Evolutionary conservation across 129 eudicot genomes (phyloP).

Genomic region (Apium graveolens): DNA sequence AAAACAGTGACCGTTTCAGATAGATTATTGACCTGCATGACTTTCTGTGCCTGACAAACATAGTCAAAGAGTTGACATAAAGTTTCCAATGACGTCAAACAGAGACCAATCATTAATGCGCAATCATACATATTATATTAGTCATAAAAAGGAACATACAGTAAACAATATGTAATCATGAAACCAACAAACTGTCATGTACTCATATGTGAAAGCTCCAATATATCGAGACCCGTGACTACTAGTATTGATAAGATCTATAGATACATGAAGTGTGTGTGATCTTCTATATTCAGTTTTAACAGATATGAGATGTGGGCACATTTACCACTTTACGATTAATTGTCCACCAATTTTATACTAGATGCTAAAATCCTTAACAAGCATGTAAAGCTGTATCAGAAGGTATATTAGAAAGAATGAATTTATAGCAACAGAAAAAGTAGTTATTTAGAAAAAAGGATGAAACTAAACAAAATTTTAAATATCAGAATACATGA

Average conservation of each 20-base stretch:
- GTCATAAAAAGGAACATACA: background rate
- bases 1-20: constrained; percentile 70
- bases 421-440: background rate
- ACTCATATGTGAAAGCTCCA: background rate
- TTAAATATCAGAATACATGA: background rate
- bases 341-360: background rate
- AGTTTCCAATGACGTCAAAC: background rate
- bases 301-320: background rate
- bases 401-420: background rate
- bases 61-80: constrained; percentile 5
- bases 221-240: background rate
- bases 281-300: background rate
- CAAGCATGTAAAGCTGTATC: background rate
- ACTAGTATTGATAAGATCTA: background rate
- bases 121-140: no score
- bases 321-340: background rate
- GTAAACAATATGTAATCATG: background rate
- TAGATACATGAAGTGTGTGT: background rate
- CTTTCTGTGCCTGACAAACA: constrained; percentile 71
- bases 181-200: background rate
- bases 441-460: background rate
- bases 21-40: constrained; percentile 79
- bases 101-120: background rate
- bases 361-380: background rate
- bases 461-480: background rate